A percentile compares a stretch with the other conserved stretches of the same genome.
Conservation (phyloP, 2,329 filamentous ascomycete species). For the Gyromitra esculenta region DNA sequence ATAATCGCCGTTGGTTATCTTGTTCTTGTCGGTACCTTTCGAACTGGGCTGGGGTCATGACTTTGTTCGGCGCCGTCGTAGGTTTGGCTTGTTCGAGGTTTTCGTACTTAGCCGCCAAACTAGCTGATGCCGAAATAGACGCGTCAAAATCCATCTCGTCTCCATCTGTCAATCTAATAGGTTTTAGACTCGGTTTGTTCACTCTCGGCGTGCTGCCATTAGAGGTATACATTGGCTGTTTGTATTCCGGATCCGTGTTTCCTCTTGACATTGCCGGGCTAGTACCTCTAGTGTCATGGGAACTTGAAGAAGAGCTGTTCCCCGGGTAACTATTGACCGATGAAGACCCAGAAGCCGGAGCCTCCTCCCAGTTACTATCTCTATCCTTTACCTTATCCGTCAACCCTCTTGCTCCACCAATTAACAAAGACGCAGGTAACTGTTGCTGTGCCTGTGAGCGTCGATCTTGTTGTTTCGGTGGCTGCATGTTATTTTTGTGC, state of each 20-base stretch:
- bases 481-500: constrained; percentile 36
- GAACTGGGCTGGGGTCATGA: constrained; percentile 90
- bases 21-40: constrained; percentile 76
- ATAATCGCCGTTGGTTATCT: constrained; percentile 72
- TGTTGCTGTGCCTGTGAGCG: constrained; percentile 45
- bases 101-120: constrained; percentile 63
- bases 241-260: constrained; percentile 48
- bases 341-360: constrained; percentile 51
- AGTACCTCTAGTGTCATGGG: constrained; percentile 51
- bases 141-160: constrained; percentile 58
- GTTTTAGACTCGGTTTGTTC: constrained; percentile 53
- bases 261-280: constrained; percentile 51
- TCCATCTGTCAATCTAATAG: constrained; percentile 53
- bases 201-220: constrained; percentile 55
- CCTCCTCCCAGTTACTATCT: constrained; percentile 55
- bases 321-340: constrained; percentile 53
- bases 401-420: constrained; percentile 42
- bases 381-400: constrained; percentile 53
- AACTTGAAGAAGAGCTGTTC: constrained; percentile 53
- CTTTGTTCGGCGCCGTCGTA: constrained; percentile 69
- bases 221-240: constrained; percentile 40
- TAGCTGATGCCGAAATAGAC: constrained; percentile 62
- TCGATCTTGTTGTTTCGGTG: constrained; percentile 33
- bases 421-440: constrained; percentile 29
- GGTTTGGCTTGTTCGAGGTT: constrained; percentile 59